Evolutionary conservation across 257 asterid species (phyloP).

Genomic region (Solanum arcanum): DNA sequence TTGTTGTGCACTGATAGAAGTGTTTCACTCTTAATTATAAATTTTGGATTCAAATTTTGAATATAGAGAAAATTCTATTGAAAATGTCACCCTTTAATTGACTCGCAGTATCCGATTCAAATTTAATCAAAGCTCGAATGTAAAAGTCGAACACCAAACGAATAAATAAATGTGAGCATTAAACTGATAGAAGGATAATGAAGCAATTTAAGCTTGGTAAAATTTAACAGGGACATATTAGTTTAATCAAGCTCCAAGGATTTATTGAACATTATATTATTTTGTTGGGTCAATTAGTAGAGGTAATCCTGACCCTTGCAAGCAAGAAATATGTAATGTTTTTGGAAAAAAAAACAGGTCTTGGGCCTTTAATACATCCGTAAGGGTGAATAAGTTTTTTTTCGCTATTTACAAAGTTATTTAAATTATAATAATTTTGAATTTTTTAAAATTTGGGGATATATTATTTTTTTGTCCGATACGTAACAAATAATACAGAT

Average conservation of each 20-base stretch:
- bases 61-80: too few species aligned
- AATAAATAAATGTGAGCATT: neutral
- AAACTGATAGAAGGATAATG: neutral
- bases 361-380: neutral
- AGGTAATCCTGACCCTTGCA: neutral
- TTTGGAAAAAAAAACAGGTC: neutral
- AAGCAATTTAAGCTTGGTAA: neutral
- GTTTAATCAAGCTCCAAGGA: neutral
- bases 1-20: too few species aligned
- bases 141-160: too few species aligned
- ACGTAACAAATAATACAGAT: too few species aligned
- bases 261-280: neutral
- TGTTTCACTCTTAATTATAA: too few species aligned
- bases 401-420: neutral
- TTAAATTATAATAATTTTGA: too few species aligned
- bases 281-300: neutral
- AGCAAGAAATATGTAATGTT: neutral
- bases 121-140: too few species aligned
- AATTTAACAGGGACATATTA: neutral
- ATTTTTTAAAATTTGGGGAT: too few species aligned
- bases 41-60: too few species aligned
- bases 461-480: too few species aligned
- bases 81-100: too few species aligned
- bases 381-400: neutral
- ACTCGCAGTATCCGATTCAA: too few species aligned